A percentile compares a stretch with the other conserved stretches of the same genome.
phyloP scores from a whole-genome alignment of 345 rosid genomes.

The Syzygium aromaticum region DNA sequence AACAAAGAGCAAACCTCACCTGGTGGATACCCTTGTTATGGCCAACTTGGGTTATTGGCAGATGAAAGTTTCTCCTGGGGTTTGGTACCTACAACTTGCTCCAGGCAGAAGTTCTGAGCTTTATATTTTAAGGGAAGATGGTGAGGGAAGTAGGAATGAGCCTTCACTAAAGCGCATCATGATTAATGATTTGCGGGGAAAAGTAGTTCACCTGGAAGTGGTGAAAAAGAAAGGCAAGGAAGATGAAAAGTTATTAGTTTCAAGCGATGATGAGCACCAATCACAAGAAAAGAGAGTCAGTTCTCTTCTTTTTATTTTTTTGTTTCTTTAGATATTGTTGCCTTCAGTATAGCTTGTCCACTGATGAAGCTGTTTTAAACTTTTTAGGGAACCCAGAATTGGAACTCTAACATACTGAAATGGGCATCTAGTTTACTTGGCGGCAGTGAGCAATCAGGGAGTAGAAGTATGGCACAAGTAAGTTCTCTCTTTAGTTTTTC shows the following conservation, averaged over 20 bases:
- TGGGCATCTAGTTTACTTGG: conserved; percentile 96
- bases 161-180: conserved; percentile 62
- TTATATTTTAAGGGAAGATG: conserved; percentile 52
- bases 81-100: conserved; percentile 97
- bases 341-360: neutral
- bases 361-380: neutral
- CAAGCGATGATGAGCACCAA: conserved; percentile 47
- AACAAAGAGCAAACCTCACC: conserved; percentile 77
- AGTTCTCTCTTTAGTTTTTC: neutral
- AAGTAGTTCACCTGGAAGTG: conserved; percentile 91
- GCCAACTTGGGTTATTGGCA: conserved; percentile 99
- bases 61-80: conserved; percentile 99
- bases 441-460: conserved; percentile 47
- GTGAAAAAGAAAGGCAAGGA: conserved; percentile 85
- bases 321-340: neutral
- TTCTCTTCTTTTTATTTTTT: neutral
- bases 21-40: conserved; percentile 98
- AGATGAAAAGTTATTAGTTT: conserved; percentile 71
- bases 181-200: conserved; percentile 86
- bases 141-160: conserved; percentile 30
- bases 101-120: conserved; percentile 95
- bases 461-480: neutral
- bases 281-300: conserved; percentile 45
- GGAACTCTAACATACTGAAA: conserved; percentile 88
- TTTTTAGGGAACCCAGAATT: conserved; percentile 35